Conservation (phyloP, 352 stramenopile species). For the Thraustochytrium striatum region DNA sequence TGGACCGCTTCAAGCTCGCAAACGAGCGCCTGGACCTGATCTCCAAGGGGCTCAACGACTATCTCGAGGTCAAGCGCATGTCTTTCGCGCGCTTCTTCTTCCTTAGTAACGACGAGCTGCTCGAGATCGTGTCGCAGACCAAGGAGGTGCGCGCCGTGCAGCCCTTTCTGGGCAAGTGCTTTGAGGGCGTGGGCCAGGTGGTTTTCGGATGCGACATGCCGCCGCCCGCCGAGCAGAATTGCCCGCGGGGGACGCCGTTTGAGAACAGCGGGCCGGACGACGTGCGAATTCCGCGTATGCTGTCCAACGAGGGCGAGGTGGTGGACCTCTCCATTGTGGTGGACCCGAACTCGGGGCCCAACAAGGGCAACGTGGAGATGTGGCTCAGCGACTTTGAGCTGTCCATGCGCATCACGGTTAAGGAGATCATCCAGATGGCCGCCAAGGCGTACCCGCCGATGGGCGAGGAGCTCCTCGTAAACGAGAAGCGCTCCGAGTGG, state of each 20-base stretch:
- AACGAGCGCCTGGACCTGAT: conserved; percentile 88
- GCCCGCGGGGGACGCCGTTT: conserved; percentile 23
- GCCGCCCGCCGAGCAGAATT: conserved; percentile 39
- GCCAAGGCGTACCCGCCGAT: conserved; percentile 73
- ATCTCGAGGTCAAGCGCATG: conserved; percentile 87
- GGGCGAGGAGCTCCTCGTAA: conserved; percentile 51
- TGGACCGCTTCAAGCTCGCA: conserved; percentile 84
- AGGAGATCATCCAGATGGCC: conserved; percentile 58
- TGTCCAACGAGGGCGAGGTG: conserved; percentile 81
- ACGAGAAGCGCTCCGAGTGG: conserved; percentile 65
- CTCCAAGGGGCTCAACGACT: conserved; percentile 88
- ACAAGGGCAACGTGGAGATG: conserved; percentile 90
- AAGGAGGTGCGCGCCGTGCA: conserved; percentile 89
- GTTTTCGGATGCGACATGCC: conserved; percentile 63
- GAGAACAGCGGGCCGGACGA: conserved; percentile 56
- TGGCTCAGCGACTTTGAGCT: conserved; percentile 87
- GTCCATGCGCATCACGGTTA: conserved; percentile 77
- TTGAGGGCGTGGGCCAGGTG: conserved; percentile 75
- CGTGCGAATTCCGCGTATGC: conserved; percentile 86
- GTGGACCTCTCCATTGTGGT: conserved; percentile 74
- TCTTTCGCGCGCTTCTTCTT: conserved; percentile 90
- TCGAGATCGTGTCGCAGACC: conserved; percentile 89
- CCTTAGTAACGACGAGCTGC: conserved; percentile 86
- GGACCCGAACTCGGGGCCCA: conserved; percentile 79
- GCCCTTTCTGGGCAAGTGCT: conserved; percentile 89